Evolutionary conservation across 495 filamentous ascomycete genomes (phyloP), one percentile per base, ranked within the genome.

Genomic region (Aspergillus sclerotioniger): DNA sequence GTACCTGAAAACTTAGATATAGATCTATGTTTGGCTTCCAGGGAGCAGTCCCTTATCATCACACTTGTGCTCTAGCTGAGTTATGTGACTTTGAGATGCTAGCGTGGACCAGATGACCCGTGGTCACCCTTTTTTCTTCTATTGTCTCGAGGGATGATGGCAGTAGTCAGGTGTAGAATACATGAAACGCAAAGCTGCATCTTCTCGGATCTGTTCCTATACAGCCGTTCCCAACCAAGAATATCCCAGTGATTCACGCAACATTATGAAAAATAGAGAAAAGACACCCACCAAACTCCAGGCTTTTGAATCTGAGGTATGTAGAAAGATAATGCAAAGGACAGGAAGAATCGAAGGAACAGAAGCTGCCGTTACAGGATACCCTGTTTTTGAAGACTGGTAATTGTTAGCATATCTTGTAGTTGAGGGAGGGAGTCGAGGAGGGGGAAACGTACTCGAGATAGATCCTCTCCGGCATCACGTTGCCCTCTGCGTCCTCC

Each of bases 381-480:
- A 16, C 80, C 80, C 62, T 83, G 80, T 63, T 83, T 83, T 68
- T 81, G 77, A 16, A 83, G 73, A 77, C 78, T 81, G 51, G 16
- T 43, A 41, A 5, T 9, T 21, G 58, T 76, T 67, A 75, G 73
- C 58, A 66, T 47, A 16, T 4, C n/a, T 21, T 12, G 5, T 12
- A 20, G 8, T 13, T 10, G 41, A 6, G 12, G 12, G 46, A 7
- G 10, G 33, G 35, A 20, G 19, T 12, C 37, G 45, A 33, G 37
- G 58, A 52, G 16, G 37, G 58, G 53, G 16, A 32, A 9, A 76
- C 79, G 39, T 69, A 82, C 79, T 98, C 95, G 53, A 91, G 82
- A 67, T 96, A 98, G 41, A 98, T 91, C 77, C 95, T 95, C 77
- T 96, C 88, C 0, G 95, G 94, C 94, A 98, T 98, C 28, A 98